A percentile compares a stretch with the other conserved stretches of the same genome.
These are phyloP conservation scores for Pestalotiopsis sp. DNA, from an alignment of 2,329 filamentous ascomycete species.

Conservation along the genomic window DNA sequence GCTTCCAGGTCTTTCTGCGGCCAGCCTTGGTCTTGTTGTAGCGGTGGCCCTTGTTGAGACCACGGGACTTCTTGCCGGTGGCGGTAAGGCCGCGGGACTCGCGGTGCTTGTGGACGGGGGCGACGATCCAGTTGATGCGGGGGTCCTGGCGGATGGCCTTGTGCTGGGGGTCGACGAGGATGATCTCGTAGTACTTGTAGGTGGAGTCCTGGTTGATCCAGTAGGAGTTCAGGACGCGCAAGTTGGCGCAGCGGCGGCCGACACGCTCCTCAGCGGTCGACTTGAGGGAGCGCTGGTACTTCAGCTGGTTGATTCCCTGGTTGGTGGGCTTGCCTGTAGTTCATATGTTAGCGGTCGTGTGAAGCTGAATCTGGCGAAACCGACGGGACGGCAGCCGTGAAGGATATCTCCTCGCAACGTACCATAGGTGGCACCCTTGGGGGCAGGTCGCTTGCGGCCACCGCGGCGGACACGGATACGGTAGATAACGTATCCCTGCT, in stretches of 20 bases:
- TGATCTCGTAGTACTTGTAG: constrained; percentile 99
- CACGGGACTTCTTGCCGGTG: constrained; percentile 99
- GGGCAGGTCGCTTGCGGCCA: constrained; percentile 95
- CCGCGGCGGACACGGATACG: constrained; percentile 97
- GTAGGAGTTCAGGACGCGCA: constrained; percentile 99
- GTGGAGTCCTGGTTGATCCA: constrained; percentile 99
- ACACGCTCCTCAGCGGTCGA: constrained; percentile 99
- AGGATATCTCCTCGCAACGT: constrained; percentile 40
- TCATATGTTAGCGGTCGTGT: constrained; percentile 20
- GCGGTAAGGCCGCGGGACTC: constrained; percentile 96
- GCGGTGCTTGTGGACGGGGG: constrained; percentile 99
- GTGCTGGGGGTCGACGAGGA: constrained; percentile 99
- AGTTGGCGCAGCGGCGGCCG: constrained; percentile 96
- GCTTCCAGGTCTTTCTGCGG: constrained; percentile 99
- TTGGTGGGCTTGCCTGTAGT: constrained; percentile 97
- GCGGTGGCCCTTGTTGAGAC: constrained; percentile 98
- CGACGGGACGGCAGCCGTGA: neutral
- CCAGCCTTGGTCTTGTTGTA: constrained; percentile 99
- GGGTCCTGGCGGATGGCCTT: constrained; percentile 99
- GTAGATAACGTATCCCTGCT: constrained; percentile 99
- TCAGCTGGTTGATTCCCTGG: constrained; percentile 99
- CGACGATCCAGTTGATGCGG: constrained; percentile 99
- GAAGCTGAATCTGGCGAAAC: neutral
- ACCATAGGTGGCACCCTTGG: constrained; percentile 99
- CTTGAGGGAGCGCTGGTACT: constrained; percentile 99